phyloP scores from a whole-genome alignment of 176 grass and related monocot genomes.

The Pontederia paniculata region DNA sequence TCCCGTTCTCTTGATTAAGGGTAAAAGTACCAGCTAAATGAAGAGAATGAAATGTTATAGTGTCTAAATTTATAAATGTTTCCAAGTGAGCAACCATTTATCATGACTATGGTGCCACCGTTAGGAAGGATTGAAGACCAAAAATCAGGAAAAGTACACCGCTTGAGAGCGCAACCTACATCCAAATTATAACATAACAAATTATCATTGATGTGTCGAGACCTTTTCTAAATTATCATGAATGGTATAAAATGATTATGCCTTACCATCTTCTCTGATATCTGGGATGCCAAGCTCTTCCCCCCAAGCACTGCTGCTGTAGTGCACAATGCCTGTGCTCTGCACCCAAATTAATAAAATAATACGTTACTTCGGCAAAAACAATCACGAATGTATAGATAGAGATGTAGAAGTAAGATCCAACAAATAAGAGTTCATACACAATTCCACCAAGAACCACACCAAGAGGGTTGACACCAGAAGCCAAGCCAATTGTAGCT shows the following conservation, averaged over 20 bases:
- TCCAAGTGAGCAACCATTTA: no score
- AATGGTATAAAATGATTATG: neutral
- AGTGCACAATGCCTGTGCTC: constrained; percentile 92
- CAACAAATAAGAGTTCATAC: constrained; percentile 27
- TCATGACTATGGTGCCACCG: constrained; percentile 6
- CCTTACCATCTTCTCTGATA: constrained; percentile 95
- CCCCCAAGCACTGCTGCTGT: constrained; percentile 87
- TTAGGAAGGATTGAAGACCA: constrained; percentile 9
- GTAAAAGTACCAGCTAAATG: no score
- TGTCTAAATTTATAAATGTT: no score
- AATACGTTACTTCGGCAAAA: constrained; percentile 2
- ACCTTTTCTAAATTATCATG: neutral
- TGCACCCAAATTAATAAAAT: constrained; percentile 17
- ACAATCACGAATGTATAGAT: neutral
- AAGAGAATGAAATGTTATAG: no score
- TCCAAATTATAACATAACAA: neutral
- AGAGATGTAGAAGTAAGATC: neutral
- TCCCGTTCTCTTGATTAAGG: no score
- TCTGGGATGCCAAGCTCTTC: constrained; percentile 89
- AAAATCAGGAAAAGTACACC: constrained; percentile 19
- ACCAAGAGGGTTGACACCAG: constrained; percentile 83
- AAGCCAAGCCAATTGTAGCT: constrained; percentile 93
- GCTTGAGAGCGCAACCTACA: constrained; percentile 15
- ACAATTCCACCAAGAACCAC: constrained; percentile 87
- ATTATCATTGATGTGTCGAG: neutral